Percentiles rank a stretch among this genome's conserved stretches.
These are phyloP conservation scores for Diatrype stigma DNA, from an alignment of 2,329 filamentous ascomycete species.

Conservation along the genomic window DNA sequence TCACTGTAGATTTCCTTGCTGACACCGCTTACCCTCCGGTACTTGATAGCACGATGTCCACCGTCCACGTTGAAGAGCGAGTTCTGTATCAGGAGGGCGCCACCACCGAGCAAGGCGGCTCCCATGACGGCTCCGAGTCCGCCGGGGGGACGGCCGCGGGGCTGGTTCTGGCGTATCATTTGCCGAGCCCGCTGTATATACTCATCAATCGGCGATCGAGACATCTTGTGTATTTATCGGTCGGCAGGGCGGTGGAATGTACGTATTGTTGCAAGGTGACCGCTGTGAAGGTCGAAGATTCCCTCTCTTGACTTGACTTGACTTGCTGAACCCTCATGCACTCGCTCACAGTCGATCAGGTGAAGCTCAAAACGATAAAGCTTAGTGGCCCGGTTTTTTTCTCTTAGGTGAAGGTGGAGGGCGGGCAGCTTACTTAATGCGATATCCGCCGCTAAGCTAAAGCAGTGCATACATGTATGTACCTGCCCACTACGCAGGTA, in stretches of 20 bases:
- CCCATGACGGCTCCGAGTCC: constrained; percentile 34
- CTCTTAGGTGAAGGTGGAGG: neutral
- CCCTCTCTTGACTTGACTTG: too few species aligned
- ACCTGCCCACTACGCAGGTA: neutral
- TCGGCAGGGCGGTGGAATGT: too few species aligned
- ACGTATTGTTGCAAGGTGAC: neutral
- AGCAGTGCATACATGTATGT: too few species aligned
- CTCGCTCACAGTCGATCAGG: neutral
- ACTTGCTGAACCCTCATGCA: too few species aligned
- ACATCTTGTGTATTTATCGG: constrained; percentile 21
- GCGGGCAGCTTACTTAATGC: neutral
- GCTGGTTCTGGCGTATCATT: constrained; percentile 30
- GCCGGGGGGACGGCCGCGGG: constrained; percentile 36
- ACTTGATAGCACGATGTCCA: constrained; percentile 98
- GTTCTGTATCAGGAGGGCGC: constrained; percentile 51
- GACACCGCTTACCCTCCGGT: constrained; percentile 86
- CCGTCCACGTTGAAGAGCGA: constrained; percentile 83
- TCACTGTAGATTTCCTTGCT: constrained; percentile 94
- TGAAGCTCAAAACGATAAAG: neutral
- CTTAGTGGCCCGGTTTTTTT: neutral
- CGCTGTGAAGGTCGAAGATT: constrained; percentile 3
- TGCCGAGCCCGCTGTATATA: constrained; percentile 19
- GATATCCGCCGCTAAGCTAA: neutral
- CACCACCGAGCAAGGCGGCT: constrained; percentile 43
- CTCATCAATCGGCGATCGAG: constrained; percentile 27